These are phyloP conservation scores for Fusarium anguioides DNA, from an alignment of 2,329 filamentous ascomycete genomes.

Conservation along the genomic window DNA sequence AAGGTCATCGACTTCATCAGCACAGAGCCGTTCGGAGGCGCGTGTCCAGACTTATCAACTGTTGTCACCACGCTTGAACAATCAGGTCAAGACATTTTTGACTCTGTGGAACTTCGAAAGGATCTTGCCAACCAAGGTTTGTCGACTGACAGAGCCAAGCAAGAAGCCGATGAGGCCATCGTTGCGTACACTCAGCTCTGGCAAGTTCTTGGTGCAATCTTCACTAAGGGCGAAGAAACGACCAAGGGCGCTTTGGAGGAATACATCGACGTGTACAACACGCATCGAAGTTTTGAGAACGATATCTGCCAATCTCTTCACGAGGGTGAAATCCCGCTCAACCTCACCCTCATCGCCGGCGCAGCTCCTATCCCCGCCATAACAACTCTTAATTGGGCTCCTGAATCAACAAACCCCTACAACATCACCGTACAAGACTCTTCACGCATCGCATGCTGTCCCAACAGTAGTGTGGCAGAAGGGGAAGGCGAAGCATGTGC, in stretches of 20 bases:
- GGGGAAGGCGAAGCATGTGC: conserved; percentile 37
- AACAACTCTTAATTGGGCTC: conserved; percentile 48
- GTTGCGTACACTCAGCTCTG: conserved; percentile 47
- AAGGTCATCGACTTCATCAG: conserved; percentile 50
- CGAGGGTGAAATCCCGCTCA: conserved; percentile 46
- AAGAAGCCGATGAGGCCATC: conserved; percentile 44
- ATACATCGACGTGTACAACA: conserved; percentile 50
- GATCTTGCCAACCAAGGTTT: conserved; percentile 45
- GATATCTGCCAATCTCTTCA: conserved; percentile 53
- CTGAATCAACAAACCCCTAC: conserved; percentile 38
- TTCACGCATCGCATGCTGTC: conserved; percentile 49
- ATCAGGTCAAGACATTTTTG: conserved; percentile 47
- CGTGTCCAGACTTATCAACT: conserved; percentile 51
- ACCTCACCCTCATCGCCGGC: conserved; percentile 50
- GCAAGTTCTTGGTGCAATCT: conserved; percentile 47
- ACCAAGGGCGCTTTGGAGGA: conserved; percentile 43
- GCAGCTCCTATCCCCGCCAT: conserved; percentile 45
- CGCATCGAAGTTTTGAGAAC: conserved; percentile 44
- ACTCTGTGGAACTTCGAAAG: conserved; percentile 38
- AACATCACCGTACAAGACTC: conserved; percentile 52
- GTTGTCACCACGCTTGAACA: conserved; percentile 49
- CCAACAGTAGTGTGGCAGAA: conserved; percentile 42
- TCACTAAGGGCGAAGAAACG: conserved; percentile 41
- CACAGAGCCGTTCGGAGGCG: conserved; percentile 51
- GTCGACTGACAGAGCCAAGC: conserved; percentile 16